These are phyloP conservation scores for Colletotrichum neosansevieriae DNA, from an alignment of 2,329 filamentous ascomycete species.

Conservation along the genomic window DNA sequence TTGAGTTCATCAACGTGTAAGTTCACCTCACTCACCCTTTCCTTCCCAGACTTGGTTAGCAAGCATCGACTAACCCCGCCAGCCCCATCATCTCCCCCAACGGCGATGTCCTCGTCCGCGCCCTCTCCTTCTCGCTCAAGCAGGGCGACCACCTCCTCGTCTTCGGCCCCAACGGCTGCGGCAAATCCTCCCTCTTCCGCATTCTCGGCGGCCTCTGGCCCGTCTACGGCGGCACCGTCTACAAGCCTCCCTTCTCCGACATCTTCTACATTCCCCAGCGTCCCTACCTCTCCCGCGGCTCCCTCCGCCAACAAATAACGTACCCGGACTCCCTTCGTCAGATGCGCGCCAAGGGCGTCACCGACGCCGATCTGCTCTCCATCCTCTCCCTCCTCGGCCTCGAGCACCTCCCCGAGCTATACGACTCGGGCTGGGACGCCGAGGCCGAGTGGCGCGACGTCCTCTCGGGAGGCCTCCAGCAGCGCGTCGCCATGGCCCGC, in stretches of 20 bases:
- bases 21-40: constrained; percentile 44
- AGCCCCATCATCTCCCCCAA: constrained; percentile 95
- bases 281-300: constrained; percentile 91
- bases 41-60: no score
- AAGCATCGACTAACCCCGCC: constrained; percentile 2
- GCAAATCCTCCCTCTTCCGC: constrained; percentile 95
- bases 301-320: constrained; percentile 95
- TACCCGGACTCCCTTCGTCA: constrained; percentile 91
- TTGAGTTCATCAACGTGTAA: constrained; percentile 85
- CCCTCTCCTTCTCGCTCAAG: constrained; percentile 87
- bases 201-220: constrained; percentile 98
- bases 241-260: constrained; percentile 90
- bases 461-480: constrained; percentile 90
- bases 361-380: constrained; percentile 81
- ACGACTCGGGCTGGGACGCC: constrained; percentile 85
- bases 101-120: constrained; percentile 89
- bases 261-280: constrained; percentile 99
- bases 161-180: constrained; percentile 96
- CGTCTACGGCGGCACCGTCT: constrained; percentile 93
- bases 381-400: constrained; percentile 87
- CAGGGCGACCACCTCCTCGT: constrained; percentile 93
- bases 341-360: constrained; percentile 87
- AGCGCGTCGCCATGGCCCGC: constrained; percentile 95
- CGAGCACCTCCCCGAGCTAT: constrained; percentile 82
- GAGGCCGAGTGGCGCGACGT: constrained; percentile 98